Percentiles rank a stretch among this genome's conserved stretches.
Evolutionary conservation across 495 filamentous ascomycete genomes (phyloP).

Genomic region (Glonium stellatum): DNA sequence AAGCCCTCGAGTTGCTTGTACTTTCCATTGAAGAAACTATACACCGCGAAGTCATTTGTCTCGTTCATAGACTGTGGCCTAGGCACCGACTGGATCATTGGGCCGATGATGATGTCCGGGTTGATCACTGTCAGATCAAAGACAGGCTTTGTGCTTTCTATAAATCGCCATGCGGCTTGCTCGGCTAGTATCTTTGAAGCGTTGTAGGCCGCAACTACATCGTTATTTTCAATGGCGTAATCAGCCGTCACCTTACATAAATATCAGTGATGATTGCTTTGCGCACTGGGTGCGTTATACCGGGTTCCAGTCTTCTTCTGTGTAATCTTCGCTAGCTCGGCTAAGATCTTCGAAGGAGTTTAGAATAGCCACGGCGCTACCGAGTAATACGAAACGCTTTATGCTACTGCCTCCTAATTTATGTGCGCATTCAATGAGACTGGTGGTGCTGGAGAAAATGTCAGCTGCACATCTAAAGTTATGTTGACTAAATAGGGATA

Average conservation of each 20-base stretch:
- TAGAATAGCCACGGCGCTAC: slow-evolving; percentile 31
- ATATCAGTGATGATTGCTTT: background rate
- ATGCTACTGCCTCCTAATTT: slow-evolving; percentile 26
- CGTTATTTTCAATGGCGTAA: slow-evolving; percentile 30
- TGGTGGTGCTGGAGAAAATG: slow-evolving; percentile 21
- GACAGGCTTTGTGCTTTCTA: slow-evolving; percentile 32
- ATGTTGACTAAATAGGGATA: background rate
- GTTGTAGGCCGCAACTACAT: slow-evolving; percentile 34
- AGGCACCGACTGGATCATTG: slow-evolving; percentile 33
- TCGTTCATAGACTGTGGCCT: slow-evolving; percentile 31
- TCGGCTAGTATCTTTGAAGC: slow-evolving; percentile 38
- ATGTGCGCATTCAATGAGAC: slow-evolving; percentile 29
- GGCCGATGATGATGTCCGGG: slow-evolving; percentile 36
- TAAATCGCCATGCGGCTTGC: slow-evolving; percentile 37
- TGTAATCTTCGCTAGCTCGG: slow-evolving; percentile 31
- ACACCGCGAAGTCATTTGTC: slow-evolving; percentile 35
- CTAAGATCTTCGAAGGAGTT: slow-evolving; percentile 30
- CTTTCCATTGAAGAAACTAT: slow-evolving; percentile 34
- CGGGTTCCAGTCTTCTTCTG: slow-evolving; percentile 39
- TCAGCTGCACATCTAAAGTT: background rate
- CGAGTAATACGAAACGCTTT: slow-evolving; percentile 35
- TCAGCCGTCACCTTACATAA: slow-evolving; percentile 29
- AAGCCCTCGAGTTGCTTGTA: slow-evolving; percentile 27
- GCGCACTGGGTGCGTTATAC: slow-evolving; percentile 11
- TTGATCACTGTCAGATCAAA: slow-evolving; percentile 38